Evolutionary conservation across 2,329 filamentous ascomycete species (phyloP).

Genomic region (Lecanicillium sp.): DNA sequence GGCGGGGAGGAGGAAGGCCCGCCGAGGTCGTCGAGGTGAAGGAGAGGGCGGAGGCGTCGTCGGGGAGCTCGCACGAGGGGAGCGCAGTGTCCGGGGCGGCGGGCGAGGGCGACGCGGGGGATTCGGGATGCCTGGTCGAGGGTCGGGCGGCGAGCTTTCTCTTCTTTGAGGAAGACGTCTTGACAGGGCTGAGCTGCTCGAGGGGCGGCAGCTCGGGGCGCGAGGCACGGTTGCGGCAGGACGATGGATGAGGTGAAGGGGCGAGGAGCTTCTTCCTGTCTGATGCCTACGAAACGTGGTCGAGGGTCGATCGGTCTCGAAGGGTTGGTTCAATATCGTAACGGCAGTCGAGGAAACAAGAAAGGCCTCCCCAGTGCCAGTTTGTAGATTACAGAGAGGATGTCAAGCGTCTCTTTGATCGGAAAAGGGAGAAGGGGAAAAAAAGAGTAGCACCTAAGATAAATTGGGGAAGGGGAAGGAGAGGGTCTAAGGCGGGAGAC

Average conservation of each 20-base stretch:
- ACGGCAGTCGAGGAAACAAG: no score
- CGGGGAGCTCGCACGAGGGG: slow-evolving; percentile 43
- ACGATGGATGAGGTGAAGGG: slow-evolving; percentile 11
- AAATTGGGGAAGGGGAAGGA: no score
- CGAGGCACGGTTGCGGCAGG: slow-evolving; percentile 8
- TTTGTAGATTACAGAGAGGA: no score
- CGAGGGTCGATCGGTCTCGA: no score
- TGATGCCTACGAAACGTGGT: no score
- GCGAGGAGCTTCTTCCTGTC: no score
- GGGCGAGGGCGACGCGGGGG: slow-evolving; percentile 20
- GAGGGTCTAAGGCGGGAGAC: no score
- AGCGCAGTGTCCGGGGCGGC: slow-evolving; percentile 39
- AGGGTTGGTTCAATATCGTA: no score
- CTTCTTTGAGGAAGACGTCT: slow-evolving; percentile 69
- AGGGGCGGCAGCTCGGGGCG: slow-evolving; percentile 44
- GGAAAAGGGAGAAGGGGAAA: no score
- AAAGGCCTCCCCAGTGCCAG: no score
- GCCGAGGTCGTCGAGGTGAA: slow-evolving; percentile 36
- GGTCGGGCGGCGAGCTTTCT: slow-evolving; percentile 52
- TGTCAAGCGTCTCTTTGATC: no score
- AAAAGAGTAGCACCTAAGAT: no score
- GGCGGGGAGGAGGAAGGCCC: slow-evolving; percentile 18
- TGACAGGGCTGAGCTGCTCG: slow-evolving; percentile 57
- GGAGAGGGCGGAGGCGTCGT: slow-evolving; percentile 42
- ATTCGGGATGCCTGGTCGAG: slow-evolving; percentile 32